Evolutionary conservation across 2,329 filamentous ascomycete genomes (phyloP), one percentile per base, ranked within the genome.

Genomic region (Arthrocladium fulminans): DNA sequence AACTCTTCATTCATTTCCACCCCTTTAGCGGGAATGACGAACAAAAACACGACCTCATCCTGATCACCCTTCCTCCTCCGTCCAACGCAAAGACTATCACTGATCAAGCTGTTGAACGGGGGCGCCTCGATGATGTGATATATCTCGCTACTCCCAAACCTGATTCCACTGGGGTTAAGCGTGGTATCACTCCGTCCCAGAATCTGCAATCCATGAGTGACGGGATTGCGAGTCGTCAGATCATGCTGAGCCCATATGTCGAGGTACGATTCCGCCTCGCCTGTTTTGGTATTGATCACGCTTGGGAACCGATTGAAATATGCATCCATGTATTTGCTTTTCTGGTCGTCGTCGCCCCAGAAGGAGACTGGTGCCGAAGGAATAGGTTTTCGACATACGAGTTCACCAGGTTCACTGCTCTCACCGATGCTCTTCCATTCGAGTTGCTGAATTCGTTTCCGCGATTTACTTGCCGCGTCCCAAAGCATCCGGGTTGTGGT

Each of bases 241-340:
- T 74, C 71, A 50, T 72, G 69, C 53, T 73, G 70, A 17, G 68
- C 66, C 69, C 64, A 72, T 17, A 70, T 61, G 47, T 64, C 61
- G 12, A 66, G 56, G 22, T 61, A 56, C 7, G 61, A 57, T 15
- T 29, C 41, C 12, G 30, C 34, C 35, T 20, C 30, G 6, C 24
- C 34, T 2, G 40, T 39, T 17, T 29, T 3, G 2, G 46, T 15
- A 30, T 52, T 34, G 12, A 37, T 9, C 10, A 22, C 15, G 22
- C 3, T 30, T 8, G 49, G 50, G 51, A 70, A 73, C 22, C 64
- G 60, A 50, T 68, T 66, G 55, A 74, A 74, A 57, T 74, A 74
- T 10, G 67, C 65, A 9, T 60, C 60, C n/a, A 58, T 60, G 57
- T 74, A 74, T 51, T 62, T 67, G n/a, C 3, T 17, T 12, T 63